These are phyloP conservation scores for Amylostereum chailletii DNA, from an alignment of 1,284 basidiomycete species.

Conservation along the genomic window DNA sequence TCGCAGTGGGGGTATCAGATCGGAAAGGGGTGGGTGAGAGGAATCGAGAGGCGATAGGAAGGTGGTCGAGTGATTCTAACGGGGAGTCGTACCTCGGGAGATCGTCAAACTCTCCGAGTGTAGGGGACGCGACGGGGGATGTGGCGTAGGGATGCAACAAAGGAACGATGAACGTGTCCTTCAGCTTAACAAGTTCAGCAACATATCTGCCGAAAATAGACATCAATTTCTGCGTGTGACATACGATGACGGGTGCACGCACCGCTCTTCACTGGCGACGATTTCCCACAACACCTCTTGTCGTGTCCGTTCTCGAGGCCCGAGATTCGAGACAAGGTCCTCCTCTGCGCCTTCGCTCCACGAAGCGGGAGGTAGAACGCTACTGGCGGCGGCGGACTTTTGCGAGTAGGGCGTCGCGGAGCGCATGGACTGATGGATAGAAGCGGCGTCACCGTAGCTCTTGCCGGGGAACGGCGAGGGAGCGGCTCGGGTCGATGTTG, in stretches of 20 bases:
- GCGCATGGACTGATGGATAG: conserved; percentile 56
- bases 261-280: conserved; percentile 94
- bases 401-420: conserved; percentile 74
- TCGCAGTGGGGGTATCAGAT: conserved; percentile 34
- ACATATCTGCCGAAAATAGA: conserved; percentile 67
- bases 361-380: conserved; percentile 73
- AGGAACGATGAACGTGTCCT: conserved; percentile 87
- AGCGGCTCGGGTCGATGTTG: conserved; percentile 51
- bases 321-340: conserved; percentile 89
- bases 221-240: conserved; percentile 6
- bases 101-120: conserved; percentile 57
- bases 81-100: conserved; percentile 46
- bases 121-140: conserved; percentile 45
- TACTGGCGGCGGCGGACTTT: conserved; percentile 56
- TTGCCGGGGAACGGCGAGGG: conserved; percentile 55
- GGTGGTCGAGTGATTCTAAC: conserved; percentile 63
- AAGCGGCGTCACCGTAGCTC: conserved; percentile 34
- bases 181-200: conserved; percentile 81
- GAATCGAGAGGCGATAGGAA: conserved; percentile 91
- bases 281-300: conserved; percentile 99
- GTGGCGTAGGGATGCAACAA: conserved; percentile 77
- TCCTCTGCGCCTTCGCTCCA: conserved; percentile 97
- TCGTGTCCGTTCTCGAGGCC: conserved; percentile 86
- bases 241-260: conserved; percentile 19
- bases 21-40: conserved; percentile 64